These are phyloP conservation scores for Phaeosphaeria sp. DNA, from an alignment of 2,329 filamentous ascomycete species.

Conservation along the genomic window DNA sequence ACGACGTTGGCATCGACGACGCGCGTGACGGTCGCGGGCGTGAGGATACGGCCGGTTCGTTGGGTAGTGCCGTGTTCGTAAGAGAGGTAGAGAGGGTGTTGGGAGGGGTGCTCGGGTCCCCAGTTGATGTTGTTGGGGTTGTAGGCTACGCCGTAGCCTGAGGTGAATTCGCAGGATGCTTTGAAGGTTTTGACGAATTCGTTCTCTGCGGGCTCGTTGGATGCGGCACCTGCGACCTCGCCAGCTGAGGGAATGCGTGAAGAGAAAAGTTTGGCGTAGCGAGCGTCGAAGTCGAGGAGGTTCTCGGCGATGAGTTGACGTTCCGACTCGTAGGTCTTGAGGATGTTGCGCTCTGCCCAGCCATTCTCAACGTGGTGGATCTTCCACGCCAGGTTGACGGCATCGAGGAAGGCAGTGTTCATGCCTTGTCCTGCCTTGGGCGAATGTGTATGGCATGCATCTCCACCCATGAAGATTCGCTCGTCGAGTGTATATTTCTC, in stretches of 20 bases:
- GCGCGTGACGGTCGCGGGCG: constrained; percentile 81
- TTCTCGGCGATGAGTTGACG: constrained; percentile 84
- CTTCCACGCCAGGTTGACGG: constrained; percentile 94
- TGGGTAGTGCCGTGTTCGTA: constrained; percentile 62
- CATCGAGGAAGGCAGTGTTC: constrained; percentile 67
- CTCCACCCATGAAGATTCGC: constrained; percentile 70
- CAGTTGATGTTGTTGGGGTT: constrained; percentile 84
- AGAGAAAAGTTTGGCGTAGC: constrained; percentile 90
- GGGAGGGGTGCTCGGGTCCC: constrained; percentile 73
- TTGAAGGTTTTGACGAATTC: constrained; percentile 91
- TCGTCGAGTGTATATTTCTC: constrained; percentile 69
- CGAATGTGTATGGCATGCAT: constrained; percentile 68
- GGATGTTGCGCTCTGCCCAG: constrained; percentile 75
- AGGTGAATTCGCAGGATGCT: constrained; percentile 88
- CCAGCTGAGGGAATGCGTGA: constrained; percentile 74
- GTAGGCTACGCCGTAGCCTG: constrained; percentile 89
- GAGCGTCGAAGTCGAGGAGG: constrained; percentile 84
- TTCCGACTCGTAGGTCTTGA: constrained; percentile 87
- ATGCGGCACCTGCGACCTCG: constrained; percentile 71
- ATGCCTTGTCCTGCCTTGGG: constrained; percentile 71
- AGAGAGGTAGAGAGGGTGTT: constrained; percentile 73
- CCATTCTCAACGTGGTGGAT: constrained; percentile 88
- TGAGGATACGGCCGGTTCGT: constrained; percentile 76
- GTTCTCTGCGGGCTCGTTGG: constrained; percentile 61
- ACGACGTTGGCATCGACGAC: constrained; percentile 90